Evolutionary conservation across 345 rosid species (phyloP).

Genomic region (Murraya paniculata): DNA sequence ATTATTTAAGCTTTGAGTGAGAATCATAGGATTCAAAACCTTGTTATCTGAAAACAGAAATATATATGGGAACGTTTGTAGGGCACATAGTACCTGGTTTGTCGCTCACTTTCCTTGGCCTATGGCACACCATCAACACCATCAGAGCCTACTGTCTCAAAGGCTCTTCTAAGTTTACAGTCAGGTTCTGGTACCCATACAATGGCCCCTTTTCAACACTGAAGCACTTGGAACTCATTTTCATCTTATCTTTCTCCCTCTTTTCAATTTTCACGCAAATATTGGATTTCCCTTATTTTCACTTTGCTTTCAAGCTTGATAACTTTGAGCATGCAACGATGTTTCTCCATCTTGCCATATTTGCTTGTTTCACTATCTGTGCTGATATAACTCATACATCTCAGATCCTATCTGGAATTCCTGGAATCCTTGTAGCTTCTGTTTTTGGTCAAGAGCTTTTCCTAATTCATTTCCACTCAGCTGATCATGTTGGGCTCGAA

Average conservation of each 20-base stretch:
- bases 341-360: constrained; percentile 77
- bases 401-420: constrained; percentile 43
- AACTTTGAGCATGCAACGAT: constrained; percentile 83
- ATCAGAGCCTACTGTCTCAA: constrained; percentile 57
- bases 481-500: constrained; percentile 80
- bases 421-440: constrained; percentile 60
- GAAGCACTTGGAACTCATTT: constrained; percentile 59
- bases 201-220: constrained; percentile 31
- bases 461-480: constrained; percentile 84
- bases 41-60: constrained; percentile 11
- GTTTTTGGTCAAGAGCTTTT: constrained; percentile 79
- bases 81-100: constrained; percentile 78
- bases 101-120: constrained; percentile 62
- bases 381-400: constrained; percentile 51
- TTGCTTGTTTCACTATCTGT: constrained; percentile 59
- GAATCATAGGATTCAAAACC: constrained; percentile 8
- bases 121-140: constrained; percentile 76
- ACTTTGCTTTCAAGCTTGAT: constrained; percentile 50
- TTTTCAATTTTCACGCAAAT: constrained; percentile 52
- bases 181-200: constrained; percentile 58
- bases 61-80: constrained; percentile 61
- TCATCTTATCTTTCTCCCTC: constrained; percentile 53
- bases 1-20: constrained; percentile 27
- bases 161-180: constrained; percentile 46
- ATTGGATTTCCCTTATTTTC: constrained; percentile 50